phyloP scores from a whole-genome alignment of 2,329 filamentous ascomycete genomes.

The Tolypocladium inflatum region DNA sequence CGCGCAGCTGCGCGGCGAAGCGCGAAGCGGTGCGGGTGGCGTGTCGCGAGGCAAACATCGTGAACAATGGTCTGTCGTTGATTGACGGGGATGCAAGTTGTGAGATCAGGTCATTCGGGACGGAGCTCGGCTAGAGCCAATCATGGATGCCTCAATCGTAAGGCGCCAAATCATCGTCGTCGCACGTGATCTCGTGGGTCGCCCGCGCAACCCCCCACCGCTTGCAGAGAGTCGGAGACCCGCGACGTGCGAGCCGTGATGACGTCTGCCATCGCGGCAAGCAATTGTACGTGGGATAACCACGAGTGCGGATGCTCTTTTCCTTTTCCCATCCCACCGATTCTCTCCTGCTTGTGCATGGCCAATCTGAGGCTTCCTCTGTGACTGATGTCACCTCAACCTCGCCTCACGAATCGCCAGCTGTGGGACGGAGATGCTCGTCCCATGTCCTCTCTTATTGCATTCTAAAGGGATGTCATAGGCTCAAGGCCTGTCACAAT shows the following conservation, averaged over 20 bases:
- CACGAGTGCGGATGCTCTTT: not conserved
- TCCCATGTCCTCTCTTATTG: not conserved
- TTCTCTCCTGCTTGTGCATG: too few relatives aligned
- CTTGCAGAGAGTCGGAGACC: not conserved
- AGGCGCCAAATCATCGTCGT: constrained; percentile 10
- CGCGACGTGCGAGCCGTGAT: not conserved
- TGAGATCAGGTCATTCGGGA: constrained; percentile 22
- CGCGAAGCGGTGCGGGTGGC: constrained; percentile 55
- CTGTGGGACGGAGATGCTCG: not conserved
- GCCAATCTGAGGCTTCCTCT: not conserved
- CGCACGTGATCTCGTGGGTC: constrained; percentile 20
- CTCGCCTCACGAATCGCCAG: not conserved
- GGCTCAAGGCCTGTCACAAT: not conserved
- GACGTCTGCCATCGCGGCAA: not conserved
- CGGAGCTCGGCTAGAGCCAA: constrained; percentile 20
- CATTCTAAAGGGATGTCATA: not conserved
- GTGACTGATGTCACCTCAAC: not conserved
- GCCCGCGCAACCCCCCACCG: constrained; percentile 8
- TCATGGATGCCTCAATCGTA: constrained; percentile 20
- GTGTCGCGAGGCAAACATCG: constrained; percentile 57
- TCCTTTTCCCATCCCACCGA: not conserved
- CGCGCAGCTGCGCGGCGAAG: constrained; percentile 49
- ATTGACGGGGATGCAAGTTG: constrained; percentile 13
- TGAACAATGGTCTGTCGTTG: constrained; percentile 17
- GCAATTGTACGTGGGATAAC: not conserved